Conservation (phyloP, 768 basidiomycete genomes). For the Pisolithus orientalis region DNA sequence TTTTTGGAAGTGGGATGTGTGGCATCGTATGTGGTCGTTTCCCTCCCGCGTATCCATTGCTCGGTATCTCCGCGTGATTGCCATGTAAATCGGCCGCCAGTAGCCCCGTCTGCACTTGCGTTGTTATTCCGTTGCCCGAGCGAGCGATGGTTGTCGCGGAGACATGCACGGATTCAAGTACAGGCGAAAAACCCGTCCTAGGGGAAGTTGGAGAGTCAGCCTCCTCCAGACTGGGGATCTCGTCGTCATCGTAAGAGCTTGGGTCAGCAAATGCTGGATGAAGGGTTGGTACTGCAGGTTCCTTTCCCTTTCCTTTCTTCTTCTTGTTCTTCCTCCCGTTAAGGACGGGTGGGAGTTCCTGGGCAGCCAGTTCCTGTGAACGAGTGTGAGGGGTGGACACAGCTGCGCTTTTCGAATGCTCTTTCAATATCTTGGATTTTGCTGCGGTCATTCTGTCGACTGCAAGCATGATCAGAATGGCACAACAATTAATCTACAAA, state of each 20-base stretch:
- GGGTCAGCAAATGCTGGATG: neutral
- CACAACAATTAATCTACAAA: too few species aligned
- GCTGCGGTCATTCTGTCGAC: constrained; percentile 23
- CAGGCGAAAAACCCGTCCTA: constrained; percentile 36
- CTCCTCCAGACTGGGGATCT: constrained; percentile 21
- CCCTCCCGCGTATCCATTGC: constrained; percentile 19
- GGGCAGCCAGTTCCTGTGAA: constrained; percentile 7
- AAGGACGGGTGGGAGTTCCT: constrained; percentile 3
- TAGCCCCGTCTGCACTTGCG: constrained; percentile 51
- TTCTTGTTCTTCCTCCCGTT: constrained; percentile 40
- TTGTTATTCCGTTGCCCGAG: constrained; percentile 25
- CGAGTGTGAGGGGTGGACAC: constrained; percentile 5
- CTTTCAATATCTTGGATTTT: constrained; percentile 23
- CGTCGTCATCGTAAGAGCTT: constrained; percentile 13
- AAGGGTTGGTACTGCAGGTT: constrained; percentile 7
- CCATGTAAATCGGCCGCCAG: constrained; percentile 56
- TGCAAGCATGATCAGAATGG: constrained; percentile 13
- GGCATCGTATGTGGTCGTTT: constrained; percentile 14
- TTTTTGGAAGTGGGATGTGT: constrained; percentile 17
- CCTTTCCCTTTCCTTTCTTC: constrained; percentile 37
- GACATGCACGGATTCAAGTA: constrained; percentile 42
- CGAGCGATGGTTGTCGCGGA: constrained; percentile 39
- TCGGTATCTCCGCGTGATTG: constrained; percentile 30
- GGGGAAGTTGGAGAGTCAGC: constrained; percentile 12
- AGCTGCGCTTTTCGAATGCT: constrained; percentile 4